Evolutionary conservation across 176 grass and related monocot species (phyloP), one percentile per base, ranked within the genome.

Genomic region (Poa pratensis): DNA sequence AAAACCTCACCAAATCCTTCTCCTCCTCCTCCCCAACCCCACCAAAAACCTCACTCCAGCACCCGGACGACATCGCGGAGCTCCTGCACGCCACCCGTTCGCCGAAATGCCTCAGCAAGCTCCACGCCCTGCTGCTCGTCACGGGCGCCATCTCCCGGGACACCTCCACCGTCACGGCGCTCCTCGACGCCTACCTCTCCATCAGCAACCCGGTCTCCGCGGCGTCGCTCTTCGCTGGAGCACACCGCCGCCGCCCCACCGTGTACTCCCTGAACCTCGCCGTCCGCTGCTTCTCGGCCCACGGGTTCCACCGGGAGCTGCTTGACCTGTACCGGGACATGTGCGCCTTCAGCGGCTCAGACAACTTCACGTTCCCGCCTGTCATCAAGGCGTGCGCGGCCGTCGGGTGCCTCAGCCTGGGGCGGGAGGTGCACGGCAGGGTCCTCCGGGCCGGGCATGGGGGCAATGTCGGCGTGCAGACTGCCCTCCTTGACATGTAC

Each of bases 401-500:
- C 16, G 66, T 83, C 9, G 89, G 78, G 8, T 83, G 82, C 70
- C 62, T 81, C 46, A 46, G 68, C 28, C 40, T 84, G 10, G 92
- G 90, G 62, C 89, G 73, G 76, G 90, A 86, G 85, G 87, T 87
- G 74, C 92, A 92, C 52, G 91, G 90, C 70, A 57, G 43, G 49
- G 85, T 78, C 71, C 60, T 94, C 68, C 80, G 82, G 39, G 76
- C 75, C 4, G 87, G 87, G 27, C 74, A 90, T 53, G 85, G 46
- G 6, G 48, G 14, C 48, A 90, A 90, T 54, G 78, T 94, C 13
- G 92, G 90, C 1, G 82, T 90, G 13, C 82, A 92, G 87, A 92
- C 92, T 20, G 90, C 87, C 35, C 87, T 94, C 13, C 78, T 91
- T 49, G 89, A 88, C 45, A 86, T 94, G 90, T 94, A 94, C 11